Base-by-base conservation (phyloP, 2,329 filamentous ascomycete genomes). In the Cylindrodendrum hubeiense region DNA sequence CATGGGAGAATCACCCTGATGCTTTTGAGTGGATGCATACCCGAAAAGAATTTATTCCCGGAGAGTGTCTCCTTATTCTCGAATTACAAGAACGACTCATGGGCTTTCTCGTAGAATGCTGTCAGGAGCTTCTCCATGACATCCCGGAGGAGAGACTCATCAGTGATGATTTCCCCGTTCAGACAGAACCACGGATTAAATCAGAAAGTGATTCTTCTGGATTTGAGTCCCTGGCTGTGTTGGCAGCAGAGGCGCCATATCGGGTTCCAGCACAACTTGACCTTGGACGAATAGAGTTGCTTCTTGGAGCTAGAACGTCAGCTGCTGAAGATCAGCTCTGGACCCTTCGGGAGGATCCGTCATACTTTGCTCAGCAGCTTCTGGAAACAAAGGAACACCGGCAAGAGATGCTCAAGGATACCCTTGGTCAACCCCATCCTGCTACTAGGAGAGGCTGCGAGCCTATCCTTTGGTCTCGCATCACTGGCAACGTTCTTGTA, bases 321-420 rank as follows among this genome's bases (percentile, higher is more conserved):
- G 79, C 79, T 4, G 81, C 82, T 0, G 82, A 87, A 59, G 87
- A 90, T 72, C 85, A 89, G 67, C 46, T 89, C 0, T 87, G 82
- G 82, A 70, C 80, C 0, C 76, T 91, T 3, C 81, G 87, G 8
- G 88, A 91, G 68, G 89, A 91, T 70, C 87, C 88, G 0, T 76
- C 76, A 1, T 90, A 89, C 74, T 90, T 90, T 66, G 75, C 79
- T 4, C 78, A 85, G 2, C 59, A 75, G 0, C 46, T 88, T 1
- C 66, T 71, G 9, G 83, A 86, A 1, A 69, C 71, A 28, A 79
- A 77, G 22, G 84, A 87, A 13, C 87, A 89, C 24, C 77, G 81
- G 0, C 73, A 75, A 9, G 82, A 86, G 51, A 73, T 78, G 57
- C 19, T 87, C 19, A 79, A 74, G n/a, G 84, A 87, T 56, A 67